These are phyloP conservation scores for Yarrowia sp. DNA, from an alignment of 805 yeast species.

Conservation along the genomic window DNA sequence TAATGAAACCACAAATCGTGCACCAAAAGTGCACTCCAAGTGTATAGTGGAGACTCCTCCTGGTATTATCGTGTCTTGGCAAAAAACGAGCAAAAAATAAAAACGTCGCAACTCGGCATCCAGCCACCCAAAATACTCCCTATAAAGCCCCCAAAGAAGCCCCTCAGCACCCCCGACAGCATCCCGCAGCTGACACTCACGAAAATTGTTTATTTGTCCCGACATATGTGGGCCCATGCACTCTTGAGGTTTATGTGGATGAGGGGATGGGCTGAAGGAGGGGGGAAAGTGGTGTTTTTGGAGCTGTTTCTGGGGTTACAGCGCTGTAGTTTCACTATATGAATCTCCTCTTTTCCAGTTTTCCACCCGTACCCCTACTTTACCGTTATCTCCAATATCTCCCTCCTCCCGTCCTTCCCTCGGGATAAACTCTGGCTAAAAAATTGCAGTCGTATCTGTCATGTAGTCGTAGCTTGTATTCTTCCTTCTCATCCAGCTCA, in stretches of 20 bases:
- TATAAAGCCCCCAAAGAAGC: background rate
- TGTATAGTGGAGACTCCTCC: background rate
- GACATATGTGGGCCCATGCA: slow-evolving; percentile 20
- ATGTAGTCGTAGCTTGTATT: background rate
- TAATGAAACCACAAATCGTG: background rate
- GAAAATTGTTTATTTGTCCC: slow-evolving; percentile 21
- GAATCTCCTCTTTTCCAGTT: background rate
- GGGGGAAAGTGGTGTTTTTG: background rate
- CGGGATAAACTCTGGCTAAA: background rate
- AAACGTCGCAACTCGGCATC: background rate
- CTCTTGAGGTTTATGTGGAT: background rate
- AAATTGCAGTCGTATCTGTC: slow-evolving; percentile 3
- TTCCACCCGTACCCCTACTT: too few species aligned
- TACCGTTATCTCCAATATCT: background rate
- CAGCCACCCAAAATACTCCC: background rate
- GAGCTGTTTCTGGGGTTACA: background rate
- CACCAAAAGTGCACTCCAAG: slow-evolving; percentile 9
- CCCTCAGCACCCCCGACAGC: background rate
- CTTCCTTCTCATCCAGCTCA: background rate
- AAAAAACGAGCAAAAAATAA: background rate
- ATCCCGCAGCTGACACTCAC: slow-evolving; percentile 2
- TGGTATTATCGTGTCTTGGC: background rate
- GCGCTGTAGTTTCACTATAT: background rate
- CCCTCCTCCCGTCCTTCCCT: too few species aligned
- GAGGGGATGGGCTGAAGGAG: background rate